Conservation (phyloP, 2,329 filamentous ascomycete species). For the Apiospora marii region DNA sequence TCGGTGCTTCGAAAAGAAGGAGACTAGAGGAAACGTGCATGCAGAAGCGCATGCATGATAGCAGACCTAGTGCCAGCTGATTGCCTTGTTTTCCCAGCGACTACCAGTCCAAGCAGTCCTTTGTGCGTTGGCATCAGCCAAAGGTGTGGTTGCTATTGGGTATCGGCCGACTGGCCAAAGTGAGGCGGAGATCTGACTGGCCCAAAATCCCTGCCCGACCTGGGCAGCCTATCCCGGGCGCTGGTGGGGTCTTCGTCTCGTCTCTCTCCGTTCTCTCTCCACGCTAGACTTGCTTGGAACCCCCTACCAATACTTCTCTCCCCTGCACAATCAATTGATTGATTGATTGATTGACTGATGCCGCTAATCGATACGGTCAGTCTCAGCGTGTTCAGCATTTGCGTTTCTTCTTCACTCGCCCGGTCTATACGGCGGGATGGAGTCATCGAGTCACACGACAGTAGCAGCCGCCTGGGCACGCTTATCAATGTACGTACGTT, state of each 20-base stretch:
- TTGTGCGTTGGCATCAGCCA: constrained; percentile 20
- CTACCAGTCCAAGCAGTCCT: not conserved
- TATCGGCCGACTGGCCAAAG: not conserved
- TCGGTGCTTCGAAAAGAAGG: not conserved
- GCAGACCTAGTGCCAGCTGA: constrained; percentile 25
- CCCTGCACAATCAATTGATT: not conserved
- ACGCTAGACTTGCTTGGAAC: not conserved
- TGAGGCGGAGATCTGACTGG: constrained; percentile 25
- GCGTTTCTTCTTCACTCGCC: constrained; percentile 1
- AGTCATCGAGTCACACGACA: constrained; percentile 18
- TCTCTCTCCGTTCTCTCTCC: not conserved
- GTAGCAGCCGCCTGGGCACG: constrained; percentile 2
- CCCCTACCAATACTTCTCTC: not conserved
- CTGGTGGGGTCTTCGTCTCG: constrained; percentile 1
- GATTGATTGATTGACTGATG: constrained; percentile 7
- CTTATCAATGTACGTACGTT: not conserved
- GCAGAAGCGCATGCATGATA: constrained; percentile 22
- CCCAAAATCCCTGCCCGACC: constrained; percentile 16
- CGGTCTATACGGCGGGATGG: not conserved
- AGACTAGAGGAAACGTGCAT: constrained; percentile 20
- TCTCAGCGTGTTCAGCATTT: not conserved
- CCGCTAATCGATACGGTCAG: constrained; percentile 18
- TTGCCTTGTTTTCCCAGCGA: constrained; percentile 24
- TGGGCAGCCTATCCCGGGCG: not conserved
- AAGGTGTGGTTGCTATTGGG: constrained; percentile 22